Evolutionary conservation across 148 eudicot genomes (phyloP), one percentile per base, ranked within the genome.

Genomic region (Vaccinium corymbosum): DNA sequence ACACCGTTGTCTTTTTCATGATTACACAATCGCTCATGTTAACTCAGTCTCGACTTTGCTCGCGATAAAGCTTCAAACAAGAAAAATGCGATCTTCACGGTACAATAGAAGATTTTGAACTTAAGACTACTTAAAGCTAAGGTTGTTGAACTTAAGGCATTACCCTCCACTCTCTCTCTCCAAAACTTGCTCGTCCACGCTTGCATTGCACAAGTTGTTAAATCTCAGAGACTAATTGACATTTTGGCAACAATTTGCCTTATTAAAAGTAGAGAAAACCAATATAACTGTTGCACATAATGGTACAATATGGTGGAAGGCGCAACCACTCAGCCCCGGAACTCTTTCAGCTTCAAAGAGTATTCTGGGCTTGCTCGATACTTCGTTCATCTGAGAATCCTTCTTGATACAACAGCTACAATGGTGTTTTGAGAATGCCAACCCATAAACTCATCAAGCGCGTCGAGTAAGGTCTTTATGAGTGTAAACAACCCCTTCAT

Each of bases 401-500:
- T 52, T 27, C 48, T 51, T 7, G 53, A 53, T 16, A 78, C 16
- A 78, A 52, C 29, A 66, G 57, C 80, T 66, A 46, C 76, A 32
- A 22, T 51, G 16, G 73, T 68, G 66, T 62, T 78, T 82, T 76
- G 16, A 49, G 49, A 10, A 61, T 6, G 74, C 38, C 55, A 62
- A 8, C 66, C 17, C 51, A 51, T 64, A 22, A 68, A 66, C 80
- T 72, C 82, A 85, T 79, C 77, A 86, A 42, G 81, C 88, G 38
- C 64, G 49, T 11, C 82, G 78, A 20, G 89, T 84, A 62, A 97
- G 92, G 85, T 94, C 94, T 88, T 86, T 91, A 89, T 94, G 98
- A 27, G 95, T 96, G 86, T 93, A 96, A 74, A 88, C 90, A 25
- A 96, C 91, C 7, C 89, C 98, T 80, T 92, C 93, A 86, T 96